Evolutionary conservation across 768 basidiomycete species (phyloP).

Genomic region (Tulasnella sp.): DNA sequence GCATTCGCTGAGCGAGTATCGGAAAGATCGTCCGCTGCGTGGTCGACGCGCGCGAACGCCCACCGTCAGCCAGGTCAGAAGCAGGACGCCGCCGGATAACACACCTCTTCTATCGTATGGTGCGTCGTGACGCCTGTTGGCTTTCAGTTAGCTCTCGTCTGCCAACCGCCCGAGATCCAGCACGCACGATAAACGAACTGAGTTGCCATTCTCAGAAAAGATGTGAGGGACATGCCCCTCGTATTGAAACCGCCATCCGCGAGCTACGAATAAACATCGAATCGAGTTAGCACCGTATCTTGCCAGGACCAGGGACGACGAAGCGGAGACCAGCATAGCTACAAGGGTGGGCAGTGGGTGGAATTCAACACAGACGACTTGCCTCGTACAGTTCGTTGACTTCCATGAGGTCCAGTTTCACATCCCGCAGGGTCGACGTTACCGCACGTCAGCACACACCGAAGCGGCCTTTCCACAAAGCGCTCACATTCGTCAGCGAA

Average conservation of each 20-base stretch:
- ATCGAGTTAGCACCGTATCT: not conserved
- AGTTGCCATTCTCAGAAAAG: constrained; percentile 9
- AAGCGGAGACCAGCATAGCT: not conserved
- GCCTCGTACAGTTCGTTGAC: constrained; percentile 16
- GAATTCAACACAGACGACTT: too few species aligned
- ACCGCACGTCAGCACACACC: not conserved
- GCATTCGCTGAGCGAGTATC: constrained; percentile 6
- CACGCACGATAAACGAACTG: constrained; percentile 5
- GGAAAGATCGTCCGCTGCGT: constrained; percentile 10
- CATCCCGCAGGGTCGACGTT: not conserved
- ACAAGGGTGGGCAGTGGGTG: not conserved
- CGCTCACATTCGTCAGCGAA: constrained; percentile 12
- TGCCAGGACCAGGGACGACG: not conserved
- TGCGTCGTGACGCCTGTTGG: constrained; percentile 12
- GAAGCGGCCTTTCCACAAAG: not conserved
- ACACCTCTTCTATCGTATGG: constrained; percentile 17
- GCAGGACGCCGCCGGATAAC: not conserved
- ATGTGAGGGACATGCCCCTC: not conserved
- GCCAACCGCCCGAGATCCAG: not conserved
- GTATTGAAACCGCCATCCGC: constrained; percentile 11
- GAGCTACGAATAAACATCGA: not conserved
- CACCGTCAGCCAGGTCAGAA: not conserved
- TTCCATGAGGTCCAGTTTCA: not conserved
- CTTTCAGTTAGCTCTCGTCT: not conserved
- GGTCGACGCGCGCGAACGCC: not conserved